Base-by-base conservation (phyloP, 208 protist species). In the Crithidia mellificae region DNA sequence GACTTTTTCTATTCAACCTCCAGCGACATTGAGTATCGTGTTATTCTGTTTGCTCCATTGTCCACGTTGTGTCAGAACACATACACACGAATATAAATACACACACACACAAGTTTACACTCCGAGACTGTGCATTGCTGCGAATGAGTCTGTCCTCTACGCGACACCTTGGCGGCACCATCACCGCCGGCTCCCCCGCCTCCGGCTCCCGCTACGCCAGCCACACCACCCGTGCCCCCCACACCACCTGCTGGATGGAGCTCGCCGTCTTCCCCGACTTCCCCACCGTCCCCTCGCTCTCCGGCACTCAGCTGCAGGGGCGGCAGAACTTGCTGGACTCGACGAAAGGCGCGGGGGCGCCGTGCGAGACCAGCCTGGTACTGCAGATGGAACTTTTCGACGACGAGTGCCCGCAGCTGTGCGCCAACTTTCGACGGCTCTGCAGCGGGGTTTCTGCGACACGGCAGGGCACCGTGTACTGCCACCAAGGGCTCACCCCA, bases 381-480 rank as follows among this genome's bases (percentile, higher is more conserved):
- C 71, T 95, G 8, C 55, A 86, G 55, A 85, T 95, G 59, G 90
- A 95, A 57, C 76, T 95, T 7, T 95, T 91, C 68, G 84, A 91
- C 53, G 83, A 93, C 59, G 87, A 92, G 61, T 83, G 78, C 27
- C 90, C 90, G 20, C 81, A 82, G 51, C 78, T 89, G 22, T 91
- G 83, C 67, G 85, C 75, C 14, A 93, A 95, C 70, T 95, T 95
- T 32, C 73, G 83, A 2, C 59, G 81, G 11, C 78, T 95, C 19
- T 95, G 90, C 71, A 58, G 57, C 25, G 83, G 78, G 2, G 57
- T 80, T 12, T 79, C 68, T 46, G 47, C 66, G 11, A 77, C 73
- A 24, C 78, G 74, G 32, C 56, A 78, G 50, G 68, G 63, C 17
- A 69, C 86, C 49, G 85, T 73, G 11, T 92, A 90, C 78, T 78